These are phyloP conservation scores for Rhynchospora tenuis DNA, from an alignment of 176 grass and related monocot species.

Conservation along the genomic window DNA sequence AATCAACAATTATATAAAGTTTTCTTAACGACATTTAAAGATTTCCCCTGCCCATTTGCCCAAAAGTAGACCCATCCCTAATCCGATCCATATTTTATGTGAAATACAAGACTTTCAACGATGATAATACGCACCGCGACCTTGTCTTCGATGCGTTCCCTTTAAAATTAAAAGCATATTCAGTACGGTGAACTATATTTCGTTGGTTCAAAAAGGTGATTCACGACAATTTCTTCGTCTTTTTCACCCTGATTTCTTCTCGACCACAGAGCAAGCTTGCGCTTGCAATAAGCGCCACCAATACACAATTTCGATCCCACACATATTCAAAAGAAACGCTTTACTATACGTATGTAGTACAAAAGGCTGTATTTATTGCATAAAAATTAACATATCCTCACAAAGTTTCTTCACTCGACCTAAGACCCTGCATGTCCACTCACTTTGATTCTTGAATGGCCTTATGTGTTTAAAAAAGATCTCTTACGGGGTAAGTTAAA, in stretches of 20 bases:
- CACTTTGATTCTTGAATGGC: not conserved
- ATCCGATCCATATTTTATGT: not conserved
- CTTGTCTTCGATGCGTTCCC: too few species aligned
- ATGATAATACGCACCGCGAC: not conserved
- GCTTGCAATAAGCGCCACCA: not conserved
- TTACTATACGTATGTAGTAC: not conserved
- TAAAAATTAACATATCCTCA: not conserved
- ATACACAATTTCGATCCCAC: not conserved
- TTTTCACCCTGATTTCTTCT: not conserved
- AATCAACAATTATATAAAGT: too few species aligned
- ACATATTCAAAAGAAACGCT: not conserved
- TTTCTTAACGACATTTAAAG: too few species aligned
- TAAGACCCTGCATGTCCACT: slow-evolving; percentile 19
- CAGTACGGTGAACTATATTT: too few species aligned
- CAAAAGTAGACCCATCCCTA: too few species aligned
- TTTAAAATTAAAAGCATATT: too few species aligned
- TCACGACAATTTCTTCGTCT: too few species aligned
- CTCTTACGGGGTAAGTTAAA: not conserved
- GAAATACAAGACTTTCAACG: not conserved
- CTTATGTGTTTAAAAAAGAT: not conserved
- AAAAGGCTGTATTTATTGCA: not conserved
- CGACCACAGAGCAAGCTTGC: not conserved
- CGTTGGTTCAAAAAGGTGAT: too few species aligned
- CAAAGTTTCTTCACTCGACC: slow-evolving; percentile 27
- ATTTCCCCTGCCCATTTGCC: too few species aligned